Evolutionary conservation across 352 stramenopile genomes (phyloP), one percentile per base, ranked within the genome.

Genomic region (Phytophthora capsici): DNA sequence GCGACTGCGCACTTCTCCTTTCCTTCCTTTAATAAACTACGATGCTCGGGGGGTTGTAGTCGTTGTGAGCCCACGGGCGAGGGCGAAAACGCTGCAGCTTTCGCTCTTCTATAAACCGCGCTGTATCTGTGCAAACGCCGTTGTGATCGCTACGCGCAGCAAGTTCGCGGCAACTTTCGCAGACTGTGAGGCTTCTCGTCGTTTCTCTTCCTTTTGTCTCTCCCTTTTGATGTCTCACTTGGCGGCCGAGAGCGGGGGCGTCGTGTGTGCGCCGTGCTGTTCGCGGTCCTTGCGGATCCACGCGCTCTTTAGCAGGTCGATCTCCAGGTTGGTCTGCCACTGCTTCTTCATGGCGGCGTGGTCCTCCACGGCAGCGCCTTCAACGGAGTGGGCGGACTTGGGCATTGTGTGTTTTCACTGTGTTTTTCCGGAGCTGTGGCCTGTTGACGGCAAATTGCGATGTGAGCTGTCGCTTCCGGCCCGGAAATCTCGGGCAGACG

Each of bases 321-420:
- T 86, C 69, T 86, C 77, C 9, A 86, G 66, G 72, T 86, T 86
- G 19, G 71, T 86, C 75, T 86, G 77, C 77, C 77, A 86, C 56
- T 83, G 71, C 59, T 86, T 84, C 69, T 83, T 82, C 74, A 82
- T 82, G 34, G 74, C 74, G 32, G 67, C 74, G 53, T 82, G 74
- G 57, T 80, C 71, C 53, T 77, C 74, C 46, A 78, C 56, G 37
- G 57, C 16, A 38, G 60, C 51, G 37, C 60, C 44, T 56, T 71
- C 36, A 17, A 59, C 17, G 37, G 57, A 63, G 48, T 57, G 63
- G 0, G 64, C 40, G 45, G 71, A 68, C 69, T 74, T 77, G 73
- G 70, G 69, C 73, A 80, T 81, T 19, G 34, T 47, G 12, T 22
- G 9, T 44, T 28, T 63, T 4, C 38, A 13, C 25, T 26, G 19